A percentile compares a stretch with the other conserved stretches of the same genome.
Evolutionary conservation across 2,329 filamentous ascomycete species (phyloP).

Genomic region (Ramularia endophylla): DNA sequence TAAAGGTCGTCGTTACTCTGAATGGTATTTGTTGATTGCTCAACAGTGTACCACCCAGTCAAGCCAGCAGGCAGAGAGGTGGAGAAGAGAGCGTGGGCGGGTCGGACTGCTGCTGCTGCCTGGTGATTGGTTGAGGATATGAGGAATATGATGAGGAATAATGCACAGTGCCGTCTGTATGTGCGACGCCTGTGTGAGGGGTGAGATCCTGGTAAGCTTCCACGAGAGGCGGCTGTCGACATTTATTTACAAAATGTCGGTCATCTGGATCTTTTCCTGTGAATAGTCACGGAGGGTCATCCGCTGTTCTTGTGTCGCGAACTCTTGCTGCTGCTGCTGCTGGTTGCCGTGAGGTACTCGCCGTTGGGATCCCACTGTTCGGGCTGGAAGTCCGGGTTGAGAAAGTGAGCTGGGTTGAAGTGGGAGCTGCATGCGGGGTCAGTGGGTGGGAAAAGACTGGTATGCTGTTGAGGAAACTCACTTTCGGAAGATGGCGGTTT

Average conservation of each 20-base stretch:
- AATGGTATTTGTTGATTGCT: neutral
- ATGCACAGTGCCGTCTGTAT: slow-evolving; percentile 20
- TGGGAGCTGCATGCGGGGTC: slow-evolving; percentile 36
- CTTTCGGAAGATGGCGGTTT: slow-evolving; percentile 46
- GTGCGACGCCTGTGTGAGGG: slow-evolving; percentile 18
- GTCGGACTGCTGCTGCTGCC: neutral
- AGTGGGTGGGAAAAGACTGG: slow-evolving; percentile 7
- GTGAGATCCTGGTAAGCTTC: slow-evolving; percentile 12
- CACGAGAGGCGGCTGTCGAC: slow-evolving; percentile 13
- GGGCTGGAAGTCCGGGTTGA: slow-evolving; percentile 48
- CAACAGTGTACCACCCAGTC: neutral
- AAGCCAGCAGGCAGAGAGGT: neutral
- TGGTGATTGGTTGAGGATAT: slow-evolving; percentile 9
- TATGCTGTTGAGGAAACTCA: slow-evolving; percentile 12
- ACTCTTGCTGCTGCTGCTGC: slow-evolving; percentile 24
- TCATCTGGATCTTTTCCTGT: slow-evolving; percentile 17
- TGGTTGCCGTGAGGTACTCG: slow-evolving; percentile 35
- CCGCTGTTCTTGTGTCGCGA: slow-evolving; percentile 27
- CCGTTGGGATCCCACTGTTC: slow-evolving; percentile 47
- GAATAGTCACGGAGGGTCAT: slow-evolving; percentile 39
- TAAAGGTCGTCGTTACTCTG: slow-evolving; percentile 27
- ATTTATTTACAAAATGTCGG: slow-evolving; percentile 6
- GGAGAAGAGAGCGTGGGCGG: slow-evolving; percentile 2
- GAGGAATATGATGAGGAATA: slow-evolving; percentile 11
- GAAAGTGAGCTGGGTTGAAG: slow-evolving; percentile 48